phyloP scores from a whole-genome alignment of 805 yeast genomes.

The Candida loeiensis region DNA sequence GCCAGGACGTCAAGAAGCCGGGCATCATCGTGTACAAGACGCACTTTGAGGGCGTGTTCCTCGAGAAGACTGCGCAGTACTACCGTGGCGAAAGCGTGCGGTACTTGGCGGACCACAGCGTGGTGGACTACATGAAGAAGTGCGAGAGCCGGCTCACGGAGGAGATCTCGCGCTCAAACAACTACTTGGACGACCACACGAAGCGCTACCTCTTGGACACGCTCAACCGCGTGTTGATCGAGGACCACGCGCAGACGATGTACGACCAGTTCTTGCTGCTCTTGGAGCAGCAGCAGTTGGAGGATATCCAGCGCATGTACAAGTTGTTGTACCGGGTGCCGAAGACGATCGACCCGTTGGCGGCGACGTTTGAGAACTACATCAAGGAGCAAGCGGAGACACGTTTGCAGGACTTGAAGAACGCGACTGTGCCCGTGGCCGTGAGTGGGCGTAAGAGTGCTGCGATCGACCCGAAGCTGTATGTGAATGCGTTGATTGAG shows the following conservation, averaged over 20 bases:
- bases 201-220: conserved; percentile 72
- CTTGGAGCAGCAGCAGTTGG: conserved; percentile 66
- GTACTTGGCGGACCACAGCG: conserved; percentile 69
- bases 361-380: conserved; percentile 66
- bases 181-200: conserved; percentile 82
- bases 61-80: conserved; percentile 64
- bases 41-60: conserved; percentile 72
- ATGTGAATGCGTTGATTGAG: conserved; percentile 70
- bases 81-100: conserved; percentile 65
- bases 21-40: conserved; percentile 78
- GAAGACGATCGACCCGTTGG: conserved; percentile 71
- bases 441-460: conserved; percentile 13
- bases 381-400: conserved; percentile 50
- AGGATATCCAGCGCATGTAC: conserved; percentile 77
- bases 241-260: conserved; percentile 70
- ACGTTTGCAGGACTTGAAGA: conserved; percentile 53
- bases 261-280: conserved; percentile 74
- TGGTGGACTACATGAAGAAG: conserved; percentile 84
- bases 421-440: conserved; percentile 28
- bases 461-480: conserved; percentile 64
- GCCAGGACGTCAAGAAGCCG: conserved; percentile 81
- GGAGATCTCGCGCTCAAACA: conserved; percentile 73
- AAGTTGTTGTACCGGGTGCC: conserved; percentile 74
- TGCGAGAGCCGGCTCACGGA: conserved; percentile 81
- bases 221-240: conserved; percentile 72